phyloP scores from a whole-genome alignment of 2,329 filamentous ascomycete species.

The Sporothrix sp. region DNA sequence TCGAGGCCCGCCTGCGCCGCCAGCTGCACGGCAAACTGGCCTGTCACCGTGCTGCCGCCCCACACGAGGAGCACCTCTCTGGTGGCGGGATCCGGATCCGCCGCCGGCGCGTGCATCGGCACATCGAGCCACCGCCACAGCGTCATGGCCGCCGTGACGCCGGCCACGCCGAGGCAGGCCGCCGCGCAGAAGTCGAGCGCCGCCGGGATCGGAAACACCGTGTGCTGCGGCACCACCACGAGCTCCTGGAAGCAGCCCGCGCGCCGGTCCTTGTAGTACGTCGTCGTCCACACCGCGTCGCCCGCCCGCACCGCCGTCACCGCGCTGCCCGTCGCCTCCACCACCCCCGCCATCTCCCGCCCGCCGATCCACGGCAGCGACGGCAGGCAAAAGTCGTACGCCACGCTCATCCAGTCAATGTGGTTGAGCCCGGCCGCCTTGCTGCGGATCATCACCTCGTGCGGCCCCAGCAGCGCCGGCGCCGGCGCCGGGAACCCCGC shows the following conservation, averaged over 20 bases:
- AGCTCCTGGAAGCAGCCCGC: slow-evolving; percentile 34
- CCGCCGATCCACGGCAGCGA: slow-evolving; percentile 17
- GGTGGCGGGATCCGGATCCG: slow-evolving; percentile 8
- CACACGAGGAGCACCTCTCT: slow-evolving; percentile 26
- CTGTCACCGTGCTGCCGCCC: slow-evolving; percentile 33
- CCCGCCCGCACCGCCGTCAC: slow-evolving; percentile 22
- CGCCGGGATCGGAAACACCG: slow-evolving; percentile 29
- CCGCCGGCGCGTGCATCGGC: slow-evolving; percentile 14
- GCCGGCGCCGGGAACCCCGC: not conserved
- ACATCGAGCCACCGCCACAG: slow-evolving; percentile 32
- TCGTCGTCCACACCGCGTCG: slow-evolving; percentile 26
- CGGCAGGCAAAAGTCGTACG: slow-evolving; percentile 34
- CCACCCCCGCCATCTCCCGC: slow-evolving; percentile 17
- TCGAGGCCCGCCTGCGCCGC: slow-evolving; percentile 26
- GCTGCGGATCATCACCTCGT: slow-evolving; percentile 27
- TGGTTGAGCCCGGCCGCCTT: slow-evolving; percentile 26
- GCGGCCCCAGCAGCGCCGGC: not conserved
- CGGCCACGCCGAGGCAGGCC: slow-evolving; percentile 31
- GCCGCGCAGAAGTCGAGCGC: slow-evolving; percentile 26
- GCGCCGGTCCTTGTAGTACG: slow-evolving; percentile 31
- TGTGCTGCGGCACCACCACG: slow-evolving; percentile 32
- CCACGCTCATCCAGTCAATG: slow-evolving; percentile 33
- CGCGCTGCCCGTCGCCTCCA: slow-evolving; percentile 13
- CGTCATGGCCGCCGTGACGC: slow-evolving; percentile 32
- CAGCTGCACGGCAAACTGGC: slow-evolving; percentile 32